Evolutionary conservation across 2,329 filamentous ascomycete genomes (phyloP).

Genomic region (Diaporthe ilicicola): DNA sequence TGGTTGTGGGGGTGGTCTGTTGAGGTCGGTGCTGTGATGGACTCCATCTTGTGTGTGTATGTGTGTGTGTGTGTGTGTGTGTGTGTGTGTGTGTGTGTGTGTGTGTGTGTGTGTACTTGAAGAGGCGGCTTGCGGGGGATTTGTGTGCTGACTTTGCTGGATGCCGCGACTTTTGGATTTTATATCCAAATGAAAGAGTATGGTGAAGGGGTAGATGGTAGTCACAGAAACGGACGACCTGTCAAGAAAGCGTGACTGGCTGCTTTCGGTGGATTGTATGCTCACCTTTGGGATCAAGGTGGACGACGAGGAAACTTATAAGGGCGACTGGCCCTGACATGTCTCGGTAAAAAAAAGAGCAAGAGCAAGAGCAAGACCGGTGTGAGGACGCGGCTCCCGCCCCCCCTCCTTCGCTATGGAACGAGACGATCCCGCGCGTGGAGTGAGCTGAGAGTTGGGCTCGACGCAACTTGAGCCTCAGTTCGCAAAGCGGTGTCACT

Average conservation of each 20-base stretch:
- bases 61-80: neutral
- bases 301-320: neutral
- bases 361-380: neutral
- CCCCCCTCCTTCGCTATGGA: neutral
- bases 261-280: neutral
- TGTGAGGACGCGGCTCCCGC: neutral
- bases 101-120: neutral
- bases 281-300: neutral
- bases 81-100: neutral
- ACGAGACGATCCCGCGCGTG: neutral
- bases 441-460: neutral
- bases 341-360: neutral
- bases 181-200: neutral
- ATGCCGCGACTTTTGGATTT: neutral
- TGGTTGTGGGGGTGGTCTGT: constrained; percentile 24
- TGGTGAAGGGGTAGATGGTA: neutral
- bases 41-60: constrained; percentile 17
- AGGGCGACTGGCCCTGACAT: no score
- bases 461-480: constrained; percentile 22
- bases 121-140: neutral
- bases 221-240: neutral
- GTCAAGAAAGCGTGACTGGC: neutral
- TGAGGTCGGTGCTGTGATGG: constrained; percentile 12
- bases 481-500: constrained; percentile 25
- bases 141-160: neutral